Conservation (phyloP, 257 asterid species). For the Solanum sejunctum region DNA sequence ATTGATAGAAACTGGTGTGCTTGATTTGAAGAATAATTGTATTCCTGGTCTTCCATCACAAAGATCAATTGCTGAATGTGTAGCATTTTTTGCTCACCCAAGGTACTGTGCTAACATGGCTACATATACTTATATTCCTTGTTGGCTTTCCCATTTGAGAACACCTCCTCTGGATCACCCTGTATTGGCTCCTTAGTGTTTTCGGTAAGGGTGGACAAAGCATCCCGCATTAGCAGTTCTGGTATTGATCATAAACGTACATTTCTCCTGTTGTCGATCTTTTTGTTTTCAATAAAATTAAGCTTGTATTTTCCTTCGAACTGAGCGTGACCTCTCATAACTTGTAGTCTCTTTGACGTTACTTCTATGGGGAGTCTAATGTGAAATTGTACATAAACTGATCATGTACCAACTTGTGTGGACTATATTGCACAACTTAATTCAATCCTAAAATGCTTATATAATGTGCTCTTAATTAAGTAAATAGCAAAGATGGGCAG, state of each 20-base stretch:
- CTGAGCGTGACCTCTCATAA: not conserved
- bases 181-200: slow-evolving; percentile 21
- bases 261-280: not conserved
- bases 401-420: too few species aligned
- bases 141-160: slow-evolving; percentile 26
- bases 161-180: slow-evolving; percentile 1
- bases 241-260: not conserved
- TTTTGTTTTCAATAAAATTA: not conserved
- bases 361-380: not conserved
- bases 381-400: too few species aligned
- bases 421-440: too few species aligned
- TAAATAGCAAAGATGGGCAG: not conserved
- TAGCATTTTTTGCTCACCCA: slow-evolving; percentile 28
- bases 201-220: not conserved
- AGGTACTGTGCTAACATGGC: slow-evolving; percentile 35
- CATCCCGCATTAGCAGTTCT: not conserved
- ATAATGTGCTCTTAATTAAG: not conserved
- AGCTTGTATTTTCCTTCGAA: not conserved
- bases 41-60: slow-evolving; percentile 50
- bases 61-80: slow-evolving; percentile 41
- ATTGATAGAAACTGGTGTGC: slow-evolving; percentile 33
- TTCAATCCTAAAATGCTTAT: not conserved
- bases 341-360: not conserved
- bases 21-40: slow-evolving; percentile 55
- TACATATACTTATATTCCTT: slow-evolving; percentile 18